Evolutionary conservation across 2,329 filamentous ascomycete species (phyloP), one percentile per base, ranked within the genome.

Genomic region (Fusarium kyushuense): DNA sequence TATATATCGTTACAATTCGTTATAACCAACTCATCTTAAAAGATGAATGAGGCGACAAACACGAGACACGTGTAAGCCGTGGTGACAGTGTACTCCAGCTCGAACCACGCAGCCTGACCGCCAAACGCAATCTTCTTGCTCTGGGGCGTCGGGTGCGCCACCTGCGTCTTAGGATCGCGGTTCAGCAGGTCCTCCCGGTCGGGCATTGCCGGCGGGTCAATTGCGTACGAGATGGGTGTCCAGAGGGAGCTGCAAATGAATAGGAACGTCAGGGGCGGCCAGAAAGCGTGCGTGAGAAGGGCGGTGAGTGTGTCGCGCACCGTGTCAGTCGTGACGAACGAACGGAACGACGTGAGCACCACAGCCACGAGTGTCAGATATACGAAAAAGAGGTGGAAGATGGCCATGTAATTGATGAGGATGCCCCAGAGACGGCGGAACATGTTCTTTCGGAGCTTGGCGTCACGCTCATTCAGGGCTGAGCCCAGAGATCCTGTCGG

Each of bases 211-310:
- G 88, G 88, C 1, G 88, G 88, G 66, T 85, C 84, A 54, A 90
- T 84, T 25, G 87, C 86, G 72, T 90, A 90, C 2, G 81, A 80
- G 45, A 90, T 81, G 0, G 88, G 88, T 0, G 83, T 86, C 85
- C 86, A 88, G 27, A 87, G 77, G 1, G 84, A 84, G 51, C 79
- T 83, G 78, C 82, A 83, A 47, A 85, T 81, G 72, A 86, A 84
- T 42, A 88, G 70, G 77, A 87, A 89, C 1, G 86, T 84, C 42
- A 89, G 71, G 0, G 87, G 87, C 8, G 87, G 87, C 87, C 87
- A 90, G 77, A 85, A 86, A 14, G 86, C 86, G 73, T 89, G 86
- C 0, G 86, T 88, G 40, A 90, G 73, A 6, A 90, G 78, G 67
- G 82, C 83, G 47, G 84, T 72, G 17, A 88, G 77, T n/a, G 82